phyloP scores from a whole-genome alignment of 768 basidiomycete genomes.

The Leccinellum luteum region DNA sequence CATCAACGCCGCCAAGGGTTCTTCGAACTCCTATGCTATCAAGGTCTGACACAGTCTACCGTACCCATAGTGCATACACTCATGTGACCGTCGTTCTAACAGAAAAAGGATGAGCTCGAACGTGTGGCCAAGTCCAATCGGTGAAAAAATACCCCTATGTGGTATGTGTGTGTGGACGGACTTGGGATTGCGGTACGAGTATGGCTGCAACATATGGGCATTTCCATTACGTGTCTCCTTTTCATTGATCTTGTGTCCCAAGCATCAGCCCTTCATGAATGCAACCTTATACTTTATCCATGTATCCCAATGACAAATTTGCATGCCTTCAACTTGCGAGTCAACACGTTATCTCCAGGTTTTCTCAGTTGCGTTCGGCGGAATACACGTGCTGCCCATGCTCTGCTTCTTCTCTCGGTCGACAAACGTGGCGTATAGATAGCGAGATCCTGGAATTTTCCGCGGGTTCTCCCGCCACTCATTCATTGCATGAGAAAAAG shows the following conservation, averaged over 20 bases:
- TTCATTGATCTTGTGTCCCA: conserved; percentile 11
- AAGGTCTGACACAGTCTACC: conserved; percentile 54
- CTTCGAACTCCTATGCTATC: conserved; percentile 99
- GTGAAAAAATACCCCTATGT: conserved; percentile 50
- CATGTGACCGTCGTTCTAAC: conserved; percentile 1
- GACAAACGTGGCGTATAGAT: not conserved
- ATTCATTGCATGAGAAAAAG: not conserved
- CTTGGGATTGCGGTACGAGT: conserved; percentile 16
- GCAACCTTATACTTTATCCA: conserved; percentile 22
- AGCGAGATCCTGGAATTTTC: conserved; percentile 13
- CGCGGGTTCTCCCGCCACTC: conserved; percentile 5
- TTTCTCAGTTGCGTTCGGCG: not conserved
- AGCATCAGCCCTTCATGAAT: conserved; percentile 21
- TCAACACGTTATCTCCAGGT: conserved; percentile 3
- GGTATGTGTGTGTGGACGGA: conserved; percentile 1
- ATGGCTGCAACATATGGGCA: conserved; percentile 25
- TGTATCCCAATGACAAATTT: conserved; percentile 17
- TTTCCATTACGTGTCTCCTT: conserved; percentile 5
- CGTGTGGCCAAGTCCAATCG: conserved; percentile 99
- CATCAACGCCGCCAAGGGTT: conserved; percentile 99
- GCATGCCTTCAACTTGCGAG: conserved; percentile 3
- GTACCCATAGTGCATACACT: not conserved
- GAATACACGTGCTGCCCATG: not conserved
- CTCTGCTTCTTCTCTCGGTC: not conserved
- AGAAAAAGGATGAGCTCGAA: conserved; percentile 99